A percentile compares a stretch with the other conserved stretches of the same genome.
Conservation (phyloP, 345 rosid genomes). For the Pseudoturritis turrita region DNA sequence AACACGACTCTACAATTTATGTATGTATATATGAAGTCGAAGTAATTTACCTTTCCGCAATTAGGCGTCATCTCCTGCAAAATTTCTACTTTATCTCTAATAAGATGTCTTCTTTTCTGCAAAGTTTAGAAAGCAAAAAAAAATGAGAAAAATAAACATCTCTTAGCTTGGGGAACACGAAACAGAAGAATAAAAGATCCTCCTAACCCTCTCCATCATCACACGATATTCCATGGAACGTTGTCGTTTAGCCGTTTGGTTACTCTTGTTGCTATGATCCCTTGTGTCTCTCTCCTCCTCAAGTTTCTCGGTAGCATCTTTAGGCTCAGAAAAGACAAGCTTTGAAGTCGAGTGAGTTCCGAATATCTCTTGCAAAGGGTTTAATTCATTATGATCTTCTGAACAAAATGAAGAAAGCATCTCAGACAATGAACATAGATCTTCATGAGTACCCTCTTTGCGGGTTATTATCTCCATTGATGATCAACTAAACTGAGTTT, state of each 20-base stretch:
- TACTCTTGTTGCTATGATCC: not conserved
- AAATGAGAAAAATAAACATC: not conserved
- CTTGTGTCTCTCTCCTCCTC: not conserved
- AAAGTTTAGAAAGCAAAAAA: not conserved
- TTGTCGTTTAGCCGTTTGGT: not conserved
- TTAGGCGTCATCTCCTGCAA: slow-evolving; percentile 18
- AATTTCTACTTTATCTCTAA: slow-evolving; percentile 16
- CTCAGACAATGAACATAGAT: not conserved
- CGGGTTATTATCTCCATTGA: slow-evolving; percentile 2
- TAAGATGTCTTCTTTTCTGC: slow-evolving; percentile 16
- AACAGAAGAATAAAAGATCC: not conserved
- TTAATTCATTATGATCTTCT: not conserved
- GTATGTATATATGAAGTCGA: not conserved
- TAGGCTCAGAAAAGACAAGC: not conserved
- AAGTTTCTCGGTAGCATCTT: not conserved
- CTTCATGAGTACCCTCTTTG: not conserved
- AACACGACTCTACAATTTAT: not conserved
- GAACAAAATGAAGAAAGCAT: not conserved
- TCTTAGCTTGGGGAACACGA: not conserved
- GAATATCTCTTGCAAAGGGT: slow-evolving; percentile 26
- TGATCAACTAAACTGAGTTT: not conserved
- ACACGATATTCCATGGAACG: slow-evolving; percentile 19
- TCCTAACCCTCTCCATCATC: slow-evolving; percentile 21
- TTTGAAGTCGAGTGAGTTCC: not conserved
- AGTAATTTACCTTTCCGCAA: not conserved